These are phyloP conservation scores for Huntiella moniliformis DNA, from an alignment of 2,329 filamentous ascomycete species.

Conservation along the genomic window DNA sequence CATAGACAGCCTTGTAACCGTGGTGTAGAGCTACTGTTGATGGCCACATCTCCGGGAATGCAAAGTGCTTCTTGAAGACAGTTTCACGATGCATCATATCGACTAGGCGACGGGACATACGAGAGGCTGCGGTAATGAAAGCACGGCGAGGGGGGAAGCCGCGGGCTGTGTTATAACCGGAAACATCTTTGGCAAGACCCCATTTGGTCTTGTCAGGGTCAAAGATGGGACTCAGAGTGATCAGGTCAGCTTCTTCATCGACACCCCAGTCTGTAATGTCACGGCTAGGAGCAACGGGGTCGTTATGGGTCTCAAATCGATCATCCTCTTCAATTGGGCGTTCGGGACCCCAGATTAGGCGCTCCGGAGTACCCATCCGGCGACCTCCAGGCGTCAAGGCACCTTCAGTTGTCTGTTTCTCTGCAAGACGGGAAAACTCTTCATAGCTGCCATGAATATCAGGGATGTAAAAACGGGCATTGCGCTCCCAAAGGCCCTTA, in stretches of 20 bases:
- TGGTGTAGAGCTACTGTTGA: conserved; percentile 75
- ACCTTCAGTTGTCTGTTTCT: conserved; percentile 20
- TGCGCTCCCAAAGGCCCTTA: conserved; percentile 68
- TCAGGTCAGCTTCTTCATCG: conserved; percentile 76
- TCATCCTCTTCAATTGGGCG: conserved; percentile 49
- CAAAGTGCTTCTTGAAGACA: conserved; percentile 64
- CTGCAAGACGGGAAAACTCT: conserved; percentile 33
- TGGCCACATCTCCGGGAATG: conserved; percentile 95
- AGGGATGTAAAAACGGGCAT: conserved; percentile 59
- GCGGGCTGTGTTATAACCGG: conserved; percentile 52
- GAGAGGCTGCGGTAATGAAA: conserved; percentile 73
- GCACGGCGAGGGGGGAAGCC: conserved; percentile 51
- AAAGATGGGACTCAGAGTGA: conserved; percentile 82
- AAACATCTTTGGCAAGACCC: conserved; percentile 66
- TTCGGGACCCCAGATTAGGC: conserved; percentile 68
- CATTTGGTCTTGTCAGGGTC: conserved; percentile 76
- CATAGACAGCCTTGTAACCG: conserved; percentile 80
- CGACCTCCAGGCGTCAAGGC: conserved; percentile 3
- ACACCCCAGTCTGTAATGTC: conserved; percentile 82
- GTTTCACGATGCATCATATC: conserved; percentile 84
- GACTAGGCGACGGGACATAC: conserved; percentile 64
- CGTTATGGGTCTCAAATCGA: conserved; percentile 53
- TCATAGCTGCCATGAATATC: conserved; percentile 61
- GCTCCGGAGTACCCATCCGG: conserved; percentile 19
- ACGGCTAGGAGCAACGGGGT: conserved; percentile 46